Percentiles rank a stretch among this genome's conserved stretches.
These are phyloP conservation scores for Papilionanthe hybrid DNA, from an alignment of 116 monocot species.

Conservation along the genomic window DNA sequence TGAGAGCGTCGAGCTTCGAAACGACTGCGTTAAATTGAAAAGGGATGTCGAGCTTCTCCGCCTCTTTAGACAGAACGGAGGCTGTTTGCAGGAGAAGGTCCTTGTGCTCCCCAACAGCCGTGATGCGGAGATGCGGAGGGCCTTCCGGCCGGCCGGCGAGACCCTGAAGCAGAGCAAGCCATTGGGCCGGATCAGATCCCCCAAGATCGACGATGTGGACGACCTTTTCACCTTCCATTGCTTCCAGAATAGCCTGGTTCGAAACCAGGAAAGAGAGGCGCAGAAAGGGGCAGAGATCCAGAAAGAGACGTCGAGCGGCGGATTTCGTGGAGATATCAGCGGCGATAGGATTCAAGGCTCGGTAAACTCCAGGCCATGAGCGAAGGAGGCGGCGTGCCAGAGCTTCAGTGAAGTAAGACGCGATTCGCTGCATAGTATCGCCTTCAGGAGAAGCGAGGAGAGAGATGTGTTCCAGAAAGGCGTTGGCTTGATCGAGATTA, in stretches of 20 bases:
- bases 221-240: slow-evolving; percentile 71
- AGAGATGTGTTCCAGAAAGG: slow-evolving; percentile 61
- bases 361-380: slow-evolving; percentile 57
- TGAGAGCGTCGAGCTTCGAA: slow-evolving; percentile 26
- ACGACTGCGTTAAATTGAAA: slow-evolving; percentile 79
- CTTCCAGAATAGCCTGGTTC: slow-evolving; percentile 69
- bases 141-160: slow-evolving; percentile 55
- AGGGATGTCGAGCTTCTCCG: slow-evolving; percentile 71
- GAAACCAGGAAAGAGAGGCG: slow-evolving; percentile 46
- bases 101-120: slow-evolving; percentile 51
- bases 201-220: slow-evolving; percentile 74
- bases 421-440: slow-evolving; percentile 73
- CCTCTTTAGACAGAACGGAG: slow-evolving; percentile 48
- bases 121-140: slow-evolving; percentile 71
- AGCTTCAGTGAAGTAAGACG: slow-evolving; percentile 64
- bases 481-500: slow-evolving; percentile 50
- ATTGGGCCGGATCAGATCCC: slow-evolving; percentile 58
- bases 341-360: slow-evolving; percentile 21
- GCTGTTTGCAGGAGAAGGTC: slow-evolving; percentile 44
- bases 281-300: slow-evolving; percentile 74
- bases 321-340: slow-evolving; percentile 10
- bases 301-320: slow-evolving; percentile 40
- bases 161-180: slow-evolving; percentile 61
- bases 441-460: slow-evolving; percentile 57
- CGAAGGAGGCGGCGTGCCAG: slow-evolving; percentile 60